Evolutionary conservation across 805 yeast species (phyloP), one percentile per base, ranked within the genome.

Genomic region (Candida vaughaniae): DNA sequence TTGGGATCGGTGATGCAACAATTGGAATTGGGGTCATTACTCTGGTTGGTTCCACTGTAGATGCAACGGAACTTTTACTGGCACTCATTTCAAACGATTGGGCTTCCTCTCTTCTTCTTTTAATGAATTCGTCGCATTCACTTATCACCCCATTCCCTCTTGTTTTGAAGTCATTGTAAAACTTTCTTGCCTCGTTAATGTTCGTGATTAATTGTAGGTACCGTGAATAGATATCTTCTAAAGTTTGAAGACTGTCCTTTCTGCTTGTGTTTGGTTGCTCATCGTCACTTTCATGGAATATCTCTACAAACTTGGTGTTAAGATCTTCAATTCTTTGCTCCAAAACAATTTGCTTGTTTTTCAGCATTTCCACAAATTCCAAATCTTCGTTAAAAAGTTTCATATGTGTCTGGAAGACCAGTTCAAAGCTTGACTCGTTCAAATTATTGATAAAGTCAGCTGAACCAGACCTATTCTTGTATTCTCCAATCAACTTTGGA

Each of bases 131-230:
- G 42, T 75, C 78, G 44, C 82, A 71, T 27, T 73, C 77, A 10
- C 59, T 58, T 27, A 73, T 50, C 15, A 80, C 70, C 2, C 48
- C 57, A 19, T 64, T 60, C 5, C 77, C 69, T 35, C 74, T 73
- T 6, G 56, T 56, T 20, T 71, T 60, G 42, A 86, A 75, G 36
- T 80, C 83, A 25, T 69, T 69, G 61, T 90, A 90, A 53, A 89
- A 89, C 36, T 71, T 70, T 0, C 75, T 49, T 0, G 95, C 96
- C 48, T 83, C 85, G 20, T 71, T 71, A 18, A 87, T 55, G 51
- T 85, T 83, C 4, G 69, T 62, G 12, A 71, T 56, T 2, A 86
- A 68, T 48, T 83, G 86, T 19, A 69, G 56, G 49, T 68, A 82
- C 32, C 75, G 70, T 26, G 64, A 56, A 44, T 68, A 75, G 1